These are phyloP conservation scores for Triticum timopheevii DNA, from an alignment of 176 grass and related monocot species.

Conservation along the genomic window DNA sequence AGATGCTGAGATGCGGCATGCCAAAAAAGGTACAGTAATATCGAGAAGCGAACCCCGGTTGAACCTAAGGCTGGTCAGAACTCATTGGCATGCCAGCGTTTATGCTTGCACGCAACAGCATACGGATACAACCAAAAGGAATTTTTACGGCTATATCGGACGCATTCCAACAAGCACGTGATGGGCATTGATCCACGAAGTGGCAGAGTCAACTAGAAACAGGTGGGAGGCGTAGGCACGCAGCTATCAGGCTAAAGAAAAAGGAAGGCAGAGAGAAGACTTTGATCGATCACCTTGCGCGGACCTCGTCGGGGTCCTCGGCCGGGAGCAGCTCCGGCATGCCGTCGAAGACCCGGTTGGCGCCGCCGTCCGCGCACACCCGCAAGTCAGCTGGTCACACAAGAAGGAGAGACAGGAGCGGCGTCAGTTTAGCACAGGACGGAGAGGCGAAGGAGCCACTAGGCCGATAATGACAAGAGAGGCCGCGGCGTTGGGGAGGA, in stretches of 20 bases:
- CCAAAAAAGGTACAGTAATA: not conserved
- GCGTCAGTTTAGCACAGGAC: not conserved
- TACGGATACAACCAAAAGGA: not conserved
- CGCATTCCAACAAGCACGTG: conserved; percentile 15
- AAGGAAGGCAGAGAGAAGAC: not conserved
- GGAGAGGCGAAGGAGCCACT: not conserved
- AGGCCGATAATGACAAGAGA: too few relatives aligned
- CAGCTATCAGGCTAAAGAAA: not conserved
- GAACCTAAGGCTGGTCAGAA: not conserved
- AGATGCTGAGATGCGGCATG: not conserved
- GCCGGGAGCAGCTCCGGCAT: conserved; percentile 68
- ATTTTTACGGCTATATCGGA: not conserved
- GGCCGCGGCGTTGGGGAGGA: too few relatives aligned
- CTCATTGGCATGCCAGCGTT: not conserved
- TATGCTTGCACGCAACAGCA: not conserved
- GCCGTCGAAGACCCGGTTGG: conserved; percentile 75
- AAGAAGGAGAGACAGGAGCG: not conserved
- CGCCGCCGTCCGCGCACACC: conserved; percentile 87
- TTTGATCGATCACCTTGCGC: conserved; percentile 58
- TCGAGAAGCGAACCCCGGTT: not conserved
- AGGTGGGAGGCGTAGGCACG: not conserved
- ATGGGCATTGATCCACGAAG: not conserved
- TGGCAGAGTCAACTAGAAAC: not conserved
- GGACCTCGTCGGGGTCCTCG: conserved; percentile 58
- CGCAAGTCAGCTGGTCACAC: conserved; percentile 52